These are phyloP conservation scores for Penicillium manginii DNA, from an alignment of 495 filamentous ascomycete genomes.

Conservation along the genomic window DNA sequence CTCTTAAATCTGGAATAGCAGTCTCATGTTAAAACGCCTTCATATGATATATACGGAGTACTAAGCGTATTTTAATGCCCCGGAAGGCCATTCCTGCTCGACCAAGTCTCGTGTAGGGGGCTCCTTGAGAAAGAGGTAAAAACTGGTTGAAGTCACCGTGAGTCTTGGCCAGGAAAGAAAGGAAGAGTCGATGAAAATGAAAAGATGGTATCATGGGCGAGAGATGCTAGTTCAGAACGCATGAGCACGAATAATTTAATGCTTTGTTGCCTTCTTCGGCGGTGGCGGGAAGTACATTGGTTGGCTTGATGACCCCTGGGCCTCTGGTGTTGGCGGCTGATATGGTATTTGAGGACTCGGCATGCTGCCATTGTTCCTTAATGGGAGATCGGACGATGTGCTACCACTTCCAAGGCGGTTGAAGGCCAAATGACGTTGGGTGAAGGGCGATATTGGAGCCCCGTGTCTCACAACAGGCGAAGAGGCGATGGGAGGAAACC, in stretches of 20 bases:
- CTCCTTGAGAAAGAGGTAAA: not conserved
- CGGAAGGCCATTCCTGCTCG: not conserved
- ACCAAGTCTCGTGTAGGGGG: not conserved
- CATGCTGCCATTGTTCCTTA: constrained; percentile 37
- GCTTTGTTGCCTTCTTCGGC: constrained; percentile 44
- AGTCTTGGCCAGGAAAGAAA: constrained; percentile 13
- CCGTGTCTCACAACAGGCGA: constrained; percentile 20
- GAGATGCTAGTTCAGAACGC: constrained; percentile 2
- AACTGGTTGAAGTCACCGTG: not conserved
- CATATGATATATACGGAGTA: constrained; percentile 17
- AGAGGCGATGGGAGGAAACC: constrained; percentile 28
- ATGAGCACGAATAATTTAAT: constrained; percentile 9
- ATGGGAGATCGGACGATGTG: constrained; percentile 43
- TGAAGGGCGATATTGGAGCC: constrained; percentile 36
- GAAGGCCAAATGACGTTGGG: constrained; percentile 48
- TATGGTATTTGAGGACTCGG: constrained; percentile 26
- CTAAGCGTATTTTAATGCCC: constrained; percentile 14
- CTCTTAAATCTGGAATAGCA: not conserved
- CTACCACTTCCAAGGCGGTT: constrained; percentile 36
- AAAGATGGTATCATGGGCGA: constrained; percentile 30
- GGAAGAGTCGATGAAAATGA: constrained; percentile 14
- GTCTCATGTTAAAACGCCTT: constrained; percentile 16
- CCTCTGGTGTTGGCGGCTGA: constrained; percentile 30
- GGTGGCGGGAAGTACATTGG: constrained; percentile 50
- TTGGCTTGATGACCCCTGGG: constrained; percentile 17